A percentile compares a stretch with the other conserved stretches of the same genome.
Evolutionary conservation across 116 monocot genomes (phyloP).

Genomic region (Posidonia oceanica): DNA sequence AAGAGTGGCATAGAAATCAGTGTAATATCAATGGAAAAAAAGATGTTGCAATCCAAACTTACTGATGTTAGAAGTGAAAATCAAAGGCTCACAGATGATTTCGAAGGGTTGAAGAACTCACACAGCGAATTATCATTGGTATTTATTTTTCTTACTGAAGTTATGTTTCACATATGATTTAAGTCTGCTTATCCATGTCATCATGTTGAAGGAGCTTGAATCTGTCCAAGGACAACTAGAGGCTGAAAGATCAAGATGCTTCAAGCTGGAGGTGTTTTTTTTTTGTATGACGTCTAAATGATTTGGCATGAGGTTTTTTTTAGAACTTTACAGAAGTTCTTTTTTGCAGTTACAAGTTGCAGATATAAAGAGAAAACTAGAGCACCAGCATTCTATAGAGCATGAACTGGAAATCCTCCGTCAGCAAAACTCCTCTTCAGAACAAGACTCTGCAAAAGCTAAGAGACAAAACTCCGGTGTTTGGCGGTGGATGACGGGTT

Average conservation of each 20-base stretch:
- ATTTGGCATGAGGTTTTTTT: background rate
- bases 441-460: slow-evolving; percentile 13
- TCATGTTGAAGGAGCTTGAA: slow-evolving; percentile 56
- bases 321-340: background rate
- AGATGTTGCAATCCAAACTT: slow-evolving; percentile 39
- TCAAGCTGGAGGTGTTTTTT: slow-evolving; percentile 62
- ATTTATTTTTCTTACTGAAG: slow-evolving; percentile 3
- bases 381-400: slow-evolving; percentile 38
- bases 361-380: slow-evolving; percentile 51
- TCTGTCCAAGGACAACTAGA: slow-evolving; percentile 60
- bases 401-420: slow-evolving; percentile 53
- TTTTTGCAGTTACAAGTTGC: slow-evolving; percentile 51
- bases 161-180: background rate
- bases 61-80: slow-evolving; percentile 58
- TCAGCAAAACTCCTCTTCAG: slow-evolving; percentile 31
- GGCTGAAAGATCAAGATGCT: slow-evolving; percentile 81
- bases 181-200: background rate
- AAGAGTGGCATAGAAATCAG: slow-evolving; percentile 16
- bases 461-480: slow-evolving; percentile 52
- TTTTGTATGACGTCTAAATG: background rate
- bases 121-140: slow-evolving; percentile 51
- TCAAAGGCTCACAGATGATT: slow-evolving; percentile 32
- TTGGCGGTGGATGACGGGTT: slow-evolving; percentile 64
- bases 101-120: slow-evolving; percentile 36
- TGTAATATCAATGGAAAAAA: slow-evolving; percentile 32